Conservation (phyloP, 192 early-diverging fungal species). For the Endogone sp. region DNA sequence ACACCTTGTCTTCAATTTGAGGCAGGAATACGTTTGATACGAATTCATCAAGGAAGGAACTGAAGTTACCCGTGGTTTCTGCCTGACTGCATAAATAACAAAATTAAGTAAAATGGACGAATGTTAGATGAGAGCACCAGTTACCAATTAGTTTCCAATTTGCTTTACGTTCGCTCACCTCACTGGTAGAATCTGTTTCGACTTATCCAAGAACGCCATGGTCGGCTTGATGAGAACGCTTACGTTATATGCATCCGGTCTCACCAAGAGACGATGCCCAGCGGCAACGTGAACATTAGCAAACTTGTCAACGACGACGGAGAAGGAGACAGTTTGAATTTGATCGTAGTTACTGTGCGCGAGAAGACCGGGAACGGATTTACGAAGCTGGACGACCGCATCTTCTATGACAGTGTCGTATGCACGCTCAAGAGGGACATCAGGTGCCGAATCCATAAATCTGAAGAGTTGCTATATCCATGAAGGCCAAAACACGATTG, state of each 20-base stretch:
- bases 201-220: conserved; percentile 48
- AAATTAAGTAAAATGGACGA: conserved; percentile 5
- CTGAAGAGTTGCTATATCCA: conserved; percentile 31
- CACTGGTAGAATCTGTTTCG: conserved; percentile 48
- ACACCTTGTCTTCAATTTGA: conserved; percentile 77
- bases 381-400: conserved; percentile 13
- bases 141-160: conserved; percentile 1
- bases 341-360: not conserved
- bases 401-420: conserved; percentile 19
- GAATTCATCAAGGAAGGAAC: conserved; percentile 72
- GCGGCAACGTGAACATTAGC: conserved; percentile 49
- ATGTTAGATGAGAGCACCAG: not conserved
- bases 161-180: conserved; percentile 31
- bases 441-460: conserved; percentile 21
- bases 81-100: conserved; percentile 23
- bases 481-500: not conserved
- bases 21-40: conserved; percentile 79
- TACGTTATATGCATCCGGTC: conserved; percentile 65
- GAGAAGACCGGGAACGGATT: conserved; percentile 13
- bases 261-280: conserved; percentile 63
- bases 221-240: conserved; percentile 69
- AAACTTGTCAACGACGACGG: conserved; percentile 58
- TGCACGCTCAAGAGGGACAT: conserved; percentile 19
- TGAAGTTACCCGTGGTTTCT: conserved; percentile 44
- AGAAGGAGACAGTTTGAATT: not conserved